Base-by-base conservation (phyloP, 768 basidiomycete genomes). In the Holtermannia corniformis region DNA sequence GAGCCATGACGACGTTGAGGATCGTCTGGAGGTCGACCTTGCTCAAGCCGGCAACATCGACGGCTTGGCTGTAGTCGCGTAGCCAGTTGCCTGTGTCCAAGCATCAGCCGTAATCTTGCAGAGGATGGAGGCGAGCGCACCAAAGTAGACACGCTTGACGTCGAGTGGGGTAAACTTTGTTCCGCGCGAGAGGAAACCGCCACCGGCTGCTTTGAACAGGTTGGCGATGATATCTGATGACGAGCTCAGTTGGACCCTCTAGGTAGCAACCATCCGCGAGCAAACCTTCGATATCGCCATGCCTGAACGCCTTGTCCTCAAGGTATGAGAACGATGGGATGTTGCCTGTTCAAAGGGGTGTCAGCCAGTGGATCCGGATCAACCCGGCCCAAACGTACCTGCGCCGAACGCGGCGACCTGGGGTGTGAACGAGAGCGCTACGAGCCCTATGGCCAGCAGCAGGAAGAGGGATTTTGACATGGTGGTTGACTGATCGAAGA, bases 21-120 rank as follows among this genome's bases (percentile, higher is more conserved):
- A 93, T 90, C 0, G 86, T 88, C 81, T 88, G 69, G 3, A 80
- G 47, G 26, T 80, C 78, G 19, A 84, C 75, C 68, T 84, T 84
- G 64, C 77, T 80, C 23, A 84, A 71, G n/a, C 82, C 78, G 0
- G 84, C 82, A 47, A 89, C 84, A 74, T 90, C 86, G 19, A 90
- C 82, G 2, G 88, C 87, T 80, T 87, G 58, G 61, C 83, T 85
- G 72, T 90, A 92, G 74, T 92, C 89, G 37, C 90, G 78, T 28
- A 92, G 77, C 88, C 87, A 89, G 67, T 87, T 87, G 5, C 85
- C 85, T 59, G 81, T 32, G 26, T 43, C 41, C n/a, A 7, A 23
- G 41, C 22, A 41, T 37, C 48, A 50, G 56, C 48, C 1, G 26
- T 14, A 3, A 22, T 22, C 13, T 26, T 27, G 11, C 16, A 21